Evolutionary conservation across 805 yeast genomes (phyloP).

Genomic region (Yamadazyma sp.): DNA sequence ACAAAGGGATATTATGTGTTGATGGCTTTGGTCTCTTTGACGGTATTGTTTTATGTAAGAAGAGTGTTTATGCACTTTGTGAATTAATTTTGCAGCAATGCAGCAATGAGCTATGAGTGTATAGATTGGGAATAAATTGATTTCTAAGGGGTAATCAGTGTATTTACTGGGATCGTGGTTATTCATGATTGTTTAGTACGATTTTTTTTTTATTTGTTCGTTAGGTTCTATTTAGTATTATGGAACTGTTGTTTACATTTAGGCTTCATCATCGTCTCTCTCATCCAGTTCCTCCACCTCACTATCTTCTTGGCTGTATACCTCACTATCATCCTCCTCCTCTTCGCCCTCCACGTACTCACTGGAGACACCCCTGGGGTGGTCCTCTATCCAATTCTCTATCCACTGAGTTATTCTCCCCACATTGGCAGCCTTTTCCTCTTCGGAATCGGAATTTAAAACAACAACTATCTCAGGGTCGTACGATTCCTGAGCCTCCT

Average conservation of each 20-base stretch:
- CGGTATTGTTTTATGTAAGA: constrained; percentile 34
- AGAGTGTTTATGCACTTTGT: constrained; percentile 25
- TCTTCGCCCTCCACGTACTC: constrained; percentile 20
- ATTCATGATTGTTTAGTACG: too few species aligned
- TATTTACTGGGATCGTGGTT: too few species aligned
- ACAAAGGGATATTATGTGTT: constrained; percentile 53
- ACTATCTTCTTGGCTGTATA: constrained; percentile 10
- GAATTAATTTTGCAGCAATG: too few species aligned
- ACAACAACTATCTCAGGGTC: constrained; percentile 80
- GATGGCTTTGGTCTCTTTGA: constrained; percentile 30
- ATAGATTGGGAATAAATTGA: too few species aligned
- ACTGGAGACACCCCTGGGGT: constrained; percentile 33
- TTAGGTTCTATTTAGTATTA: too few species aligned
- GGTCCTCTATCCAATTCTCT: constrained; percentile 67
- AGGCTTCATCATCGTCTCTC: background rate
- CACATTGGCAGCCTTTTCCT: constrained; percentile 80
- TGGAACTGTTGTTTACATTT: too few species aligned
- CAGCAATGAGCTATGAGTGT: too few species aligned
- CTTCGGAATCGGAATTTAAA: constrained; percentile 67
- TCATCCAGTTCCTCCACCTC: constrained; percentile 1
- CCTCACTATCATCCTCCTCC: constrained; percentile 15
- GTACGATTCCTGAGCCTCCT: constrained; percentile 85
- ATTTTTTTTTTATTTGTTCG: too few species aligned
- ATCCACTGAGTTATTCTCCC: constrained; percentile 75
- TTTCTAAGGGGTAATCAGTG: too few species aligned